Percentiles rank a stretch among this genome's conserved stretches.
Evolutionary conservation across 768 basidiomycete genomes (phyloP).

Genomic region (Kwoniella sp.): DNA sequence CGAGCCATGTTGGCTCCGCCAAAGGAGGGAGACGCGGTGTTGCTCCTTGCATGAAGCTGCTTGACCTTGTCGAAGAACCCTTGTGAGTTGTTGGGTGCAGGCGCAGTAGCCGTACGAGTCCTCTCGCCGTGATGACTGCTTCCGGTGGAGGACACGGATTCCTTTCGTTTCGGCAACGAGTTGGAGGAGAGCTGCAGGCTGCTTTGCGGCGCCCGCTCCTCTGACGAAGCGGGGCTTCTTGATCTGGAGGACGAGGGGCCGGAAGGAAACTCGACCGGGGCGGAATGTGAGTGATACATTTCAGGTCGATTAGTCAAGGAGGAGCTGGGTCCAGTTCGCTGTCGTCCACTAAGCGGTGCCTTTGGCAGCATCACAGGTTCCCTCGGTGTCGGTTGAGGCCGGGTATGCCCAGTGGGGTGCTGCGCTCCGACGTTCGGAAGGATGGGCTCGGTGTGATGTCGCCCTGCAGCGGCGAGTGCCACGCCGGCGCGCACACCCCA

Average conservation of each 20-base stretch:
- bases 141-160: conserved; percentile 10
- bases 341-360: conserved; percentile 18
- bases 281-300: conserved; percentile 5
- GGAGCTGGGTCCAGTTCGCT: conserved; percentile 2
- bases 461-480: conserved; percentile 21
- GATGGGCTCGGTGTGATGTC: conserved; percentile 8
- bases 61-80: conserved; percentile 21
- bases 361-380: conserved; percentile 22
- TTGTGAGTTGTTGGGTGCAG: conserved; percentile 3
- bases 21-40: conserved; percentile 5
- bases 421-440: conserved; percentile 1
- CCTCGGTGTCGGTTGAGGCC: conserved; percentile 5
- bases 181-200: not conserved
- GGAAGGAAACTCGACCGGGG: conserved; percentile 7
- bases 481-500: conserved; percentile 48
- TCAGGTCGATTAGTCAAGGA: conserved; percentile 2
- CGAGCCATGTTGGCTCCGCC: conserved; percentile 5
- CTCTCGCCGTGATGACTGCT: conserved; percentile 16
- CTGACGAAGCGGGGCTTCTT: conserved; percentile 17
- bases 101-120: conserved; percentile 4
- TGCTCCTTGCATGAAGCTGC: conserved; percentile 9
- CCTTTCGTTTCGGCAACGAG: conserved; percentile 11
- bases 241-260: conserved; percentile 11
- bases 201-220: conserved; percentile 11
- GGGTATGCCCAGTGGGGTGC: conserved; percentile 1